A percentile compares a stretch with the other conserved stretches of the same genome.
Evolutionary conservation across 345 rosid genomes (phyloP).

Genomic region (Arabidopsis thaliana): TAIR10.1 NC_003070.9:4980501-4981000

Average conservation of each 20-base stretch:
- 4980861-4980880: slow-evolving; percentile 6
- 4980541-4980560: not conserved
- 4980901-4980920: not conserved
- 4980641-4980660: slow-evolving; percentile 39
- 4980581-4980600: slow-evolving; percentile 25
- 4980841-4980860: slow-evolving; percentile 19
- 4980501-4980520: slow-evolving; percentile 9
- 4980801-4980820: not conserved
- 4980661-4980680: slow-evolving; percentile 32
- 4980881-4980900: slow-evolving; percentile 14
- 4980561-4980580: slow-evolving; percentile 15
- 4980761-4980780: slow-evolving; percentile 6
- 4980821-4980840: slow-evolving; percentile 13
- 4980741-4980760: slow-evolving; percentile 6
- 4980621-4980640: slow-evolving; percentile 22
- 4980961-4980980: slow-evolving; percentile 14
- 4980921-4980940: slow-evolving; percentile 9
- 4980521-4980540: not conserved
- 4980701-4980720: slow-evolving; percentile 27
- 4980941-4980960: not conserved
- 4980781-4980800: slow-evolving; percentile 25
- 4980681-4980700: slow-evolving; percentile 34
- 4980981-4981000: slow-evolving; percentile 36
- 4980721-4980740: slow-evolving; percentile 34
- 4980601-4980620: slow-evolving; percentile 5